Base-by-base conservation (phyloP, 495 filamentous ascomycete species). In the Cercophora samala region DNA sequence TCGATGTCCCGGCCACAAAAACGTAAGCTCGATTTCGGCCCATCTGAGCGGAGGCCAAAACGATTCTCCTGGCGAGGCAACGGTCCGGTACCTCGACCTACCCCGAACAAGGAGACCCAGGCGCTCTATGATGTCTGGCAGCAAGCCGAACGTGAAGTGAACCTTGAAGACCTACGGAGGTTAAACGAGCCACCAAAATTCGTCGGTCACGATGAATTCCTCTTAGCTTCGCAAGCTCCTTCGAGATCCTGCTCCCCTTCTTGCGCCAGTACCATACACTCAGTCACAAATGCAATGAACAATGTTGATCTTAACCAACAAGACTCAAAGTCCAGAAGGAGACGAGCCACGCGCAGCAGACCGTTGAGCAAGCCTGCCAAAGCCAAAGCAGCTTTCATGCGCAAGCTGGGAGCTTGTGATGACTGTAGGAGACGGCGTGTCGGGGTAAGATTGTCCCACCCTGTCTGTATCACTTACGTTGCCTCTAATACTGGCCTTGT, bases 111-210 rank as follows among this genome's bases (percentile, higher is more conserved):
- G 2, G 75, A 80, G 42, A 72, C 71, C 6, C 80, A 81, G 64
- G 68, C 63, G 4, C 64, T 77, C 4, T 82, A 80, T 61, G 76
- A 79, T 62, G 64, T 73, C 11, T 75, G 70, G 42, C 70, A 74
- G 4, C 58, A 66, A 63, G 63, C 67, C 59, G 19, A 51, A 24
- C 42, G 65, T 54, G 37, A 46, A 46, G 37, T 46, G 37, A 46
- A 46, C 15, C 15, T 13, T 0, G 37, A 8, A 17, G 37, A 46
- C 9, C 8, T 46, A 13, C 37, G 37, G 9, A 46, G 37, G 37
- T 3, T 46, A 2, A 46, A 18, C 37, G 37, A 46, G 37, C 9
- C 9, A 46, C 9, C 37, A 9, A 46, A 5, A 5, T 46, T 46
- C 13, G 37, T 46, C 37, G 37, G 37, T 9, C 37, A 46, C 5